Base-by-base conservation (phyloP, 2,329 filamentous ascomycete species). In the Mollisia scopiformis region DNA sequence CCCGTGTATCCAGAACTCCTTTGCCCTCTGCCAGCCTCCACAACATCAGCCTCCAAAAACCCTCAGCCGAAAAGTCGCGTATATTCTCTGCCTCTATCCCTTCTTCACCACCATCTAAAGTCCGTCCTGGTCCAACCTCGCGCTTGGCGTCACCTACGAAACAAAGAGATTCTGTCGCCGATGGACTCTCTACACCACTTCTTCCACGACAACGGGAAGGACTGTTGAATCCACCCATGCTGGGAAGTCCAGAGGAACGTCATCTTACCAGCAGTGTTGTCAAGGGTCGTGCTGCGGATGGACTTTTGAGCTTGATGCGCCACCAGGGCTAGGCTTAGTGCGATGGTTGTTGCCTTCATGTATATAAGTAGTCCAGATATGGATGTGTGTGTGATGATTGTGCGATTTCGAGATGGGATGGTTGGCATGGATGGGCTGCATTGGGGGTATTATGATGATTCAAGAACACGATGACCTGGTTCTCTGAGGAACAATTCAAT, bases 261-360 rank as follows among this genome's bases (percentile, higher is more conserved):
- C 75, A 78, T 23, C 64, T 81, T 54, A 77, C 77, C 53, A 82
- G 77, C 62, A 82, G 77, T 69, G 78, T 77, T 19, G 75, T 80
- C 37, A 79, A 78, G 59, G 82, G 79, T 3, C 76, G 79, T 47
- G 83, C 83, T 8, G 83, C 79, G 13, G 81, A 79, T 68, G 84
- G 81, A 7, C 69, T 88, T 66, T 67, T 86, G 62, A 81, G 66
- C 49, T 58, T 70, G 58, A 69, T 65, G 62, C 35, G 37, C 10
- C 49, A 59, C 35, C 14, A 28, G 47, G 35, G 14, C 33, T 30
- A 47, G 21, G 41, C n/a, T n/a, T n/a, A n/a, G n/a, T n/a, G n/a
- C n/a, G n/a, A n/a, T n/a, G n/a, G n/a, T n/a, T n/a, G n/a, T n/a
- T 25, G 28, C 30, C 28, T 27, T 39, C 23, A 16, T 30, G 19